These are phyloP conservation scores for Nannochloropsis gaditana DNA, from an alignment of 108 stramenopile genomes.

Conservation along the genomic window DNA sequence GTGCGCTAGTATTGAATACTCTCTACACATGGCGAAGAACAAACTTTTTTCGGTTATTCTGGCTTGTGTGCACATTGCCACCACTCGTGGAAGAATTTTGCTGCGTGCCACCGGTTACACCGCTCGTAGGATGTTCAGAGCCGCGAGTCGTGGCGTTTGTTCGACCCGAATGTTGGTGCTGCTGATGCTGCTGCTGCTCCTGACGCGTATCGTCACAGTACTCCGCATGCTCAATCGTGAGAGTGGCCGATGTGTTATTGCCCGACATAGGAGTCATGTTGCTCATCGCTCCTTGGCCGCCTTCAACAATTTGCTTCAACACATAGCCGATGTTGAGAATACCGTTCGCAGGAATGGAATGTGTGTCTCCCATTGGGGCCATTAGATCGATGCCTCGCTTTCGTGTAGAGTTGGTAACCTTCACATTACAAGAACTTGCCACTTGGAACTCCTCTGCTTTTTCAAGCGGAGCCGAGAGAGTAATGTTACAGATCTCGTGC, in stretches of 20 bases:
- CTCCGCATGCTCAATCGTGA: not conserved
- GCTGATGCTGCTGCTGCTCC: too few species aligned
- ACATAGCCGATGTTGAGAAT: not conserved
- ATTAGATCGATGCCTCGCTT: not conserved
- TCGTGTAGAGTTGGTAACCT: not conserved
- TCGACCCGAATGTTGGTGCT: not conserved
- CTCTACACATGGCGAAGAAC: not conserved
- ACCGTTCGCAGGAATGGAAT: not conserved
- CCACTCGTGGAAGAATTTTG: not conserved
- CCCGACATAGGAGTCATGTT: not conserved
- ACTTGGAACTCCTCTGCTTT: not conserved
- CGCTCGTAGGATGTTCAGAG: not conserved
- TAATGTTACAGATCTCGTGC: not conserved
- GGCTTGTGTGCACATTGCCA: not conserved
- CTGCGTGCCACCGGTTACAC: too few species aligned
- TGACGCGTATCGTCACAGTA: not conserved
- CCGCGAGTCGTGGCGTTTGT: not conserved
- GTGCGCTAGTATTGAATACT: not conserved
- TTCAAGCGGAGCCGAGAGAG: not conserved
- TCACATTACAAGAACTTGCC: not conserved
- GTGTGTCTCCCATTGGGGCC: not conserved
- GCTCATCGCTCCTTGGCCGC: not conserved
- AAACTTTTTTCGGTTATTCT: not conserved
- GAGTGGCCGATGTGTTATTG: not conserved
- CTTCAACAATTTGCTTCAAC: not conserved